These are phyloP conservation scores for Jacaranda mimosifolia DNA, from an alignment of 257 asterid species.

Conservation along the genomic window DNA sequence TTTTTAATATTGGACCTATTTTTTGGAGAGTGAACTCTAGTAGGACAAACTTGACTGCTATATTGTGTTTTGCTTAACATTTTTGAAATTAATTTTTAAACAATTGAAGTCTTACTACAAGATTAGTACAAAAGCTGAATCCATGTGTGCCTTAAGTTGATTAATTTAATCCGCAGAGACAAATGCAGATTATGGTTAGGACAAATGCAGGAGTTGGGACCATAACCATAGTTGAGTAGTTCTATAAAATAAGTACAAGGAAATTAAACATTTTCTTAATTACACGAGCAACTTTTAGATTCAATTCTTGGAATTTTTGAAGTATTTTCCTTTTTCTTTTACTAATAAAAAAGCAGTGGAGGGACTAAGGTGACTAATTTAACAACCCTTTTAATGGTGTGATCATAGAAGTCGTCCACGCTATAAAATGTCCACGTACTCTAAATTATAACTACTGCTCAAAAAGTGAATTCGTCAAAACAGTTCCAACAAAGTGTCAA, in stretches of 20 bases:
- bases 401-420: no score
- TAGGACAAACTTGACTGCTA: constrained; percentile 58
- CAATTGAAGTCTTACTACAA: background rate
- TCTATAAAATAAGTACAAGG: background rate
- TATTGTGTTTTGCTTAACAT: constrained; percentile 41
- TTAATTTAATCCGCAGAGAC: constrained; percentile 33
- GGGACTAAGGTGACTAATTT: no score
- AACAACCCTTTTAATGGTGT: no score
- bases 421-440: no score
- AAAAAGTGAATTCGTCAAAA: no score
- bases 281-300: background rate
- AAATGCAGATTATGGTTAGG: constrained; percentile 41
- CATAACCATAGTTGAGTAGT: constrained; percentile 19
- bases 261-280: background rate
- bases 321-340: no score
- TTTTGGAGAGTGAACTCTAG: constrained; percentile 51
- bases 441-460: no score
- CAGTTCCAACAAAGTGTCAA: no score
- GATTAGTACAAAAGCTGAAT: background rate
- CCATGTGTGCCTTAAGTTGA: constrained; percentile 22
- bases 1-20: constrained; percentile 30
- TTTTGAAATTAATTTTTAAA: constrained; percentile 18
- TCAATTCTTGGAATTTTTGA: no score
- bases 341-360: no score
- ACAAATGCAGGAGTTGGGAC: constrained; percentile 33